phyloP scores from a whole-genome alignment of 192 early-diverging fungal genomes.

The Dispira simplex region DNA sequence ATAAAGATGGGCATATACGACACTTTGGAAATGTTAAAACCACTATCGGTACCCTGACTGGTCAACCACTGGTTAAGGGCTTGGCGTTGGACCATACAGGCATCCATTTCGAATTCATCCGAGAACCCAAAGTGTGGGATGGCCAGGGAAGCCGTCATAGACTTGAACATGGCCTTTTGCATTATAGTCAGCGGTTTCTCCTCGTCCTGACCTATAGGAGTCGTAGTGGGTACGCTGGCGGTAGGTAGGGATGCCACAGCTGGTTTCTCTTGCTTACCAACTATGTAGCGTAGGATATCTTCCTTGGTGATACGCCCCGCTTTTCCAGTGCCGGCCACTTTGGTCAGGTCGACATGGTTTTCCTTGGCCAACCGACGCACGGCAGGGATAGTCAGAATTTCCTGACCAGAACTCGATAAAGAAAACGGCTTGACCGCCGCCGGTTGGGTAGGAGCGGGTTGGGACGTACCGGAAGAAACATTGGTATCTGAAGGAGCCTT shows the following conservation, averaged over 20 bases:
- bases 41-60: slow-evolving; percentile 21
- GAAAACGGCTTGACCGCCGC: slow-evolving; percentile 18
- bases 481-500: slow-evolving; percentile 2
- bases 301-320: slow-evolving; percentile 82
- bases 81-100: slow-evolving; percentile 39
- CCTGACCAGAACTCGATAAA: slow-evolving; percentile 17
- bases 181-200: slow-evolving; percentile 56
- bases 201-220: slow-evolving; percentile 29
- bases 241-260: slow-evolving; percentile 14
- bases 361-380: slow-evolving; percentile 77
- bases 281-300: slow-evolving; percentile 52
- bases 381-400: slow-evolving; percentile 70
- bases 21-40: slow-evolving; percentile 46
- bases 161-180: slow-evolving; percentile 94
- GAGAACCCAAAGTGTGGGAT: slow-evolving; percentile 95
- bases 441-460: slow-evolving; percentile 14
- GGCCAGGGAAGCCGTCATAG: slow-evolving; percentile 78
- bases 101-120: slow-evolving; percentile 75
- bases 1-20: slow-evolving; percentile 93
- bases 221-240: neutral
- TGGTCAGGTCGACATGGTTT: slow-evolving; percentile 51
- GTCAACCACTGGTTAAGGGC: slow-evolving; percentile 48
- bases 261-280: slow-evolving; percentile 13
- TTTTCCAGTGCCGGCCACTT: slow-evolving; percentile 68
- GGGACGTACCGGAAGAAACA: neutral